Percentiles rank a stretch among this genome's conserved stretches.
Evolutionary conservation across 495 filamentous ascomycete genomes (phyloP).

Genomic region (Penicillium malachiteum): DNA sequence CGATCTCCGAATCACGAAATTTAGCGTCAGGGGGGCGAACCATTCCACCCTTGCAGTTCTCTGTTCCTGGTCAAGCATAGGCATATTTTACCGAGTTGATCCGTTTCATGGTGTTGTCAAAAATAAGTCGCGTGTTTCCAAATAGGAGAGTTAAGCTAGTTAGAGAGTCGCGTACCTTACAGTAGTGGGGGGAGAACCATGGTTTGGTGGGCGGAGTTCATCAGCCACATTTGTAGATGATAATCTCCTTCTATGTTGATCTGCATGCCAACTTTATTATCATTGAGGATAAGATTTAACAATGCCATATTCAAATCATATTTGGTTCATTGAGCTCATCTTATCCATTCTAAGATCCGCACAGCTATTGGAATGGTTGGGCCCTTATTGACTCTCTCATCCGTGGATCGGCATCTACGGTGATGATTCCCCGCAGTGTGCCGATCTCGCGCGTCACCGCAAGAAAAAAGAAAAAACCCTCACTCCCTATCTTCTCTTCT

Average conservation of each 20-base stretch:
- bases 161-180: constrained; percentile 11
- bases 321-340: not conserved
- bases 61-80: not conserved
- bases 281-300: too few relatives aligned
- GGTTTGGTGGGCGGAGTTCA: constrained; percentile 5
- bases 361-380: not conserved
- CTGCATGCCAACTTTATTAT: too few relatives aligned
- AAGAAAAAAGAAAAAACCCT: constrained; percentile 16
- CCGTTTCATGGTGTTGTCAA: not conserved
- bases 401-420: not conserved
- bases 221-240: constrained; percentile 12
- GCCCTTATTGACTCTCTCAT: too few relatives aligned
- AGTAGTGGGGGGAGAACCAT: constrained; percentile 17
- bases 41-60: not conserved
- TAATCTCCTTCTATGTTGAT: constrained; percentile 3
- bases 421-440: constrained; percentile 23
- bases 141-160: not conserved
- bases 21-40: constrained; percentile 2
- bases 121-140: not conserved
- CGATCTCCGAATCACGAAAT: constrained; percentile 2
- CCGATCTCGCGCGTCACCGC: constrained; percentile 25
- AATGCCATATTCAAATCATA: not conserved
- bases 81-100: not conserved
- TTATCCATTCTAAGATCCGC: not conserved
- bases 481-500: constrained; percentile 1